A percentile compares a stretch with the other conserved stretches of the same genome.
Conservation (phyloP, 352 stramenopile species). For the Phytophthora crassamura region DNA sequence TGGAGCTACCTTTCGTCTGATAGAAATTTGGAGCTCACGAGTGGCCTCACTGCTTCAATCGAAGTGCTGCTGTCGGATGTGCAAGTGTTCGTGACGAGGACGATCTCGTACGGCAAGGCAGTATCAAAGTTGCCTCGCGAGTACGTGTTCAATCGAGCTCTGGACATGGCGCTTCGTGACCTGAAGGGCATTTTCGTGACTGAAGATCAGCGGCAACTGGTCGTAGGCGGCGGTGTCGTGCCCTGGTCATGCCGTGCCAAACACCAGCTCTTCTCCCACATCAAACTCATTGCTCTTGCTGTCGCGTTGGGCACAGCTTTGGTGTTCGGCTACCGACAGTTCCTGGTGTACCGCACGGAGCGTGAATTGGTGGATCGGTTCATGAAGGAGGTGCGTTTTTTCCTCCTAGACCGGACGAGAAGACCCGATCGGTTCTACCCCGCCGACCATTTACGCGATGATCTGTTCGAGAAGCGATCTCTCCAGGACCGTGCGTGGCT, state of each 20-base stretch:
- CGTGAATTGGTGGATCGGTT: slow-evolving; percentile 62
- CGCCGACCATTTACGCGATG: slow-evolving; percentile 62
- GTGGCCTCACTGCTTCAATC: slow-evolving; percentile 33
- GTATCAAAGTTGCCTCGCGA: slow-evolving; percentile 50
- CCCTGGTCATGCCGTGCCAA: slow-evolving; percentile 61
- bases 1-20: slow-evolving; percentile 35
- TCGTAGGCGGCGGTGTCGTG: slow-evolving; percentile 51
- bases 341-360: slow-evolving; percentile 52
- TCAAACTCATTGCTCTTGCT: slow-evolving; percentile 47
- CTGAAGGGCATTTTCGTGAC: slow-evolving; percentile 63
- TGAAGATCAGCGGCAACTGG: slow-evolving; percentile 51
- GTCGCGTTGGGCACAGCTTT: slow-evolving; percentile 39
- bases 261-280: slow-evolving; percentile 54
- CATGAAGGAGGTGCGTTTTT: slow-evolving; percentile 75
- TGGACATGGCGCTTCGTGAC: slow-evolving; percentile 65
- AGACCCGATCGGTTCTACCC: slow-evolving; percentile 54
- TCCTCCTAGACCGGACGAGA: slow-evolving; percentile 54
- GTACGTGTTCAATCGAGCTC: slow-evolving; percentile 67
- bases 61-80: slow-evolving; percentile 64
- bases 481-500: slow-evolving; percentile 60
- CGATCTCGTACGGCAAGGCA: slow-evolving; percentile 50
- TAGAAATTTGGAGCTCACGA: not conserved
- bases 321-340: slow-evolving; percentile 42
- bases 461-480: slow-evolving; percentile 63
- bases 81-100: slow-evolving; percentile 47